A percentile compares a stretch with the other conserved stretches of the same genome.
Conservation (phyloP, 768 basidiomycete species). For the Pholiota microspora region DNA sequence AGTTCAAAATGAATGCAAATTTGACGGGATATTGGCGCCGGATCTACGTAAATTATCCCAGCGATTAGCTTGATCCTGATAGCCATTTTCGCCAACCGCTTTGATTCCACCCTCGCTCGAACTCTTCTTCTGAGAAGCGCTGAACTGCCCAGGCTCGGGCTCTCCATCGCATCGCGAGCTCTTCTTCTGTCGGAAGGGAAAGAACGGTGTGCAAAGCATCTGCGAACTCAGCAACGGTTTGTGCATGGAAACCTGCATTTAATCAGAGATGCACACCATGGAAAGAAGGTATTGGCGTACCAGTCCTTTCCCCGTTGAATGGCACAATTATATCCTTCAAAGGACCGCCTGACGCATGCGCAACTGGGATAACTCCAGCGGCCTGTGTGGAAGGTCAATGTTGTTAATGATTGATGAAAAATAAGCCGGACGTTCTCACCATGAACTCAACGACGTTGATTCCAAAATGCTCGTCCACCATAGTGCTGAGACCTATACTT, state of each 20-base stretch:
- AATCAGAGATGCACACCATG: background rate
- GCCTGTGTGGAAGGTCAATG: slow-evolving; percentile 48
- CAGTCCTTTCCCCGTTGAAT: slow-evolving; percentile 65
- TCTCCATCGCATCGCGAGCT: slow-evolving; percentile 60
- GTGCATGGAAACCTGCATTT: slow-evolving; percentile 74
- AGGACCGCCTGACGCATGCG: slow-evolving; percentile 92
- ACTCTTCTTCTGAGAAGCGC: slow-evolving; percentile 75
- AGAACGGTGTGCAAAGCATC: slow-evolving; percentile 63
- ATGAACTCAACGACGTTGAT: slow-evolving; percentile 98
- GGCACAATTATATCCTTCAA: slow-evolving; percentile 89
- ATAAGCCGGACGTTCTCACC: slow-evolving; percentile 59
- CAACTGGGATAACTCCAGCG: slow-evolving; percentile 88
- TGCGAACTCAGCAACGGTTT: slow-evolving; percentile 61
- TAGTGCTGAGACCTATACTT: slow-evolving; percentile 88
- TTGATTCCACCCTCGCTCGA: slow-evolving; percentile 71
- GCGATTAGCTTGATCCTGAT: background rate
- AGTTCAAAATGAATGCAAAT: too few relatives aligned
- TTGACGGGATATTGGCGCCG: background rate
- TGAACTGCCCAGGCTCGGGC: slow-evolving; percentile 72
- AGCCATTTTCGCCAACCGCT: slow-evolving; percentile 54
- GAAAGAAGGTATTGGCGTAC: slow-evolving; percentile 27
- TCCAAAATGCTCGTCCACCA: slow-evolving; percentile 98
- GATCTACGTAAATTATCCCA: background rate
- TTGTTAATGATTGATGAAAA: background rate
- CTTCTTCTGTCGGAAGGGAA: slow-evolving; percentile 50